Evolutionary conservation across 1,284 basidiomycete species (phyloP).

Genomic region (Takashimella tepidaria): DNA sequence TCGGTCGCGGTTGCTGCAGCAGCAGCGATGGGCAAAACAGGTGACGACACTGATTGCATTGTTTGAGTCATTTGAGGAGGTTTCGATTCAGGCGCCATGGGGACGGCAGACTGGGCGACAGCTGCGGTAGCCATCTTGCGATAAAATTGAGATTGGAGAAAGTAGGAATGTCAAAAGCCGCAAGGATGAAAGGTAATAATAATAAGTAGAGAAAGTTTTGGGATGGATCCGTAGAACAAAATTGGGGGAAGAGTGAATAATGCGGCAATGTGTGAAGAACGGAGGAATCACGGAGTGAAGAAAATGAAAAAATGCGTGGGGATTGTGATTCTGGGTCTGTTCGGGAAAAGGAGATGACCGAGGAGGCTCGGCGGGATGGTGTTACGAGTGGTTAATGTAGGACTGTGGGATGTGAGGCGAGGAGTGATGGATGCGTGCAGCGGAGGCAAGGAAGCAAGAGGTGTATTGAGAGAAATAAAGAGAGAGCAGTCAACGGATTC

Average conservation of each 20-base stretch:
- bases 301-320: too few species aligned
- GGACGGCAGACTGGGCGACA: neutral
- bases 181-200: neutral
- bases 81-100: neutral
- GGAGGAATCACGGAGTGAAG: neutral
- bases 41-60: neutral
- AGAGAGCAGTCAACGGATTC: too few species aligned
- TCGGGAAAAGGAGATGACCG: too few species aligned
- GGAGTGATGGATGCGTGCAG: too few species aligned
- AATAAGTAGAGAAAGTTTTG: neutral
- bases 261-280: neutral
- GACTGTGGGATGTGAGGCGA: too few species aligned
- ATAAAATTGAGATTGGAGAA: neutral
- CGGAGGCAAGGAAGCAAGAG: too few species aligned
- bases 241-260: neutral
- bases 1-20: neutral
- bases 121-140: neutral
- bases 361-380: too few species aligned
- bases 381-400: too few species aligned
- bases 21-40: neutral
- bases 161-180: neutral
- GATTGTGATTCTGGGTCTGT: too few species aligned
- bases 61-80: neutral
- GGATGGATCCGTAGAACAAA: conserved; percentile 2
- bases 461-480: too few species aligned